Evolutionary conservation across 495 filamentous ascomycete genomes (phyloP).

Genomic region (Trichoderma reesei): DNA sequence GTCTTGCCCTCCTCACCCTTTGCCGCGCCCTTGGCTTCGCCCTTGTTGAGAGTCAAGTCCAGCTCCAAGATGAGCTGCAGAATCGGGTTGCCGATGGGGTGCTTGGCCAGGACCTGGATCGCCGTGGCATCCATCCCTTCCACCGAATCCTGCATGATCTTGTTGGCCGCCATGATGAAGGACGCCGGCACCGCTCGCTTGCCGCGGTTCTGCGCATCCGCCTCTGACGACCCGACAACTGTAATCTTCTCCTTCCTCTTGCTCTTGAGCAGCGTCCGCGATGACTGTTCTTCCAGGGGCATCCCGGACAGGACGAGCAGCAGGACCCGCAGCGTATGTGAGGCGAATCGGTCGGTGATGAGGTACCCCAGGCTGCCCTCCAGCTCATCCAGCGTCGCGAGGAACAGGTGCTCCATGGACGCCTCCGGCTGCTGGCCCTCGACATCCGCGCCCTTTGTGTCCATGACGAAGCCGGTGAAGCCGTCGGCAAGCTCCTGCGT

Average conservation of each 20-base stretch:
- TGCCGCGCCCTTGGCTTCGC: constrained; percentile 37
- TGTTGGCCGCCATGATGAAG: constrained; percentile 64
- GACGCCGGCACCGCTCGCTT: constrained; percentile 60
- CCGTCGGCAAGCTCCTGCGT: constrained; percentile 54
- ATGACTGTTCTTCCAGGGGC: constrained; percentile 54
- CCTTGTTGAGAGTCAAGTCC: constrained; percentile 61
- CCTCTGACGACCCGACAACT: constrained; percentile 30
- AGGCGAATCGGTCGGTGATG: constrained; percentile 80
- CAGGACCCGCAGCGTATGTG: constrained; percentile 78
- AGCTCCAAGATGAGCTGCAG: constrained; percentile 79
- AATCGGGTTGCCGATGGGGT: constrained; percentile 81
- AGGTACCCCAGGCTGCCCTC: constrained; percentile 75
- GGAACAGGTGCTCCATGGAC: constrained; percentile 77
- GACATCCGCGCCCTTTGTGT: constrained; percentile 19
- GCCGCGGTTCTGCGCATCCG: constrained; percentile 8
- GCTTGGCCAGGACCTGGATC: constrained; percentile 69
- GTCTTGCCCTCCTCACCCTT: constrained; percentile 19
- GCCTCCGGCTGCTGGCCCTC: constrained; percentile 23
- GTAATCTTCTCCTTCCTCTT: constrained; percentile 80
- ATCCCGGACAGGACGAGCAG: constrained; percentile 78
- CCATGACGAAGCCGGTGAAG: constrained; percentile 13
- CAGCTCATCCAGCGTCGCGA: constrained; percentile 71
- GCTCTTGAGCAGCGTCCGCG: constrained; percentile 64
- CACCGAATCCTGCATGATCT: constrained; percentile 66
- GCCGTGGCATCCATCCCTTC: constrained; percentile 60